Percentiles rank a stretch among this genome's conserved stretches.
These are phyloP conservation scores for Coemansia biformis DNA, from an alignment of 192 early-diverging fungal genomes.

Conservation along the genomic window DNA sequence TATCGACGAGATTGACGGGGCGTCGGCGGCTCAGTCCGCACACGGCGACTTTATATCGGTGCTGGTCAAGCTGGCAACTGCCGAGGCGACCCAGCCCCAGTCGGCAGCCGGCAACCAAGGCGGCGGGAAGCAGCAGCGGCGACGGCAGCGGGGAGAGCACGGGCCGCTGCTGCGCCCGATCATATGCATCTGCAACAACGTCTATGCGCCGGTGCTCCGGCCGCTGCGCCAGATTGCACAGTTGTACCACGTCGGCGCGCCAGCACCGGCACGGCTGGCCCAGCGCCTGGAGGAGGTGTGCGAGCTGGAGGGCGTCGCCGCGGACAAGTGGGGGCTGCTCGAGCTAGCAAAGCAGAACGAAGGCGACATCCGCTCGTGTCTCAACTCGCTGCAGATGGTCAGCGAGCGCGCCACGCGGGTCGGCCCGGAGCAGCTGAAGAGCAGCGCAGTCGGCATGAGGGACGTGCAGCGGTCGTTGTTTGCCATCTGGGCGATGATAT, in stretches of 20 bases:
- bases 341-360: constrained; percentile 70
- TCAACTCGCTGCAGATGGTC: constrained; percentile 77
- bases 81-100: too few relatives aligned
- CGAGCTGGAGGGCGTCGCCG: constrained; percentile 61
- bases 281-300: constrained; percentile 79
- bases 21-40: too few relatives aligned
- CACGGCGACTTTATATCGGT: too few relatives aligned
- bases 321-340: constrained; percentile 71
- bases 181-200: constrained; percentile 98
- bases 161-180: constrained; percentile 77
- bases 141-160: constrained; percentile 10
- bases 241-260: constrained; percentile 63
- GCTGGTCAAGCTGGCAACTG: too few relatives aligned
- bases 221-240: constrained; percentile 76
- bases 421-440: constrained; percentile 48
- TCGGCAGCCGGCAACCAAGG: too few relatives aligned
- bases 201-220: constrained; percentile 81
- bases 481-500: constrained; percentile 79
- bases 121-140: not conserved
- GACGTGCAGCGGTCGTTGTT: constrained; percentile 76
- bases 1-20: too few relatives aligned
- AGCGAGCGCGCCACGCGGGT: constrained; percentile 13
- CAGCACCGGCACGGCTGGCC: constrained; percentile 60
- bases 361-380: constrained; percentile 81
- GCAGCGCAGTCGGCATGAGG: constrained; percentile 63